Percentiles rank a stretch among this genome's conserved stretches.
Conservation (phyloP, 768 basidiomycete genomes). For the Calocybe gangraenosa region DNA sequence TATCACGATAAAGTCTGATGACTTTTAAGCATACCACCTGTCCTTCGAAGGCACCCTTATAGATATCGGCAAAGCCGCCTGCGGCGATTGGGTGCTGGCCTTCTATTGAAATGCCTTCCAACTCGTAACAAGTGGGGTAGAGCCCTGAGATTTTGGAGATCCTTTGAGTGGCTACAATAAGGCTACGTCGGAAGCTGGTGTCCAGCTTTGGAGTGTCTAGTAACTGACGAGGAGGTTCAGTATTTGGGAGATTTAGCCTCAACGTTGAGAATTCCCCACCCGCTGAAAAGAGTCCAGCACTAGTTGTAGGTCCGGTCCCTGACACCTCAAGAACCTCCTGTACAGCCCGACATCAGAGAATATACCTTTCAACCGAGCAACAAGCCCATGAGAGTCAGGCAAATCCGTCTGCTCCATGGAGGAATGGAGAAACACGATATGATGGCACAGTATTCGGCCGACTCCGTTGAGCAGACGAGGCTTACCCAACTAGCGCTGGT, state of each 20-base stretch:
- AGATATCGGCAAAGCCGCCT: slow-evolving; percentile 10
- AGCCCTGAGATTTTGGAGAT: slow-evolving; percentile 3
- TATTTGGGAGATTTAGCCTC: not conserved
- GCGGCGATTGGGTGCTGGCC: slow-evolving; percentile 4
- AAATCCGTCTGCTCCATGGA: no score
- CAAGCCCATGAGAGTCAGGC: not conserved
- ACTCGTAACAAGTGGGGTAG: slow-evolving; percentile 5
- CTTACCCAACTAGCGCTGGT: no score
- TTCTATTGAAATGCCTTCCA: slow-evolving; percentile 2
- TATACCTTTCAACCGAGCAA: not conserved
- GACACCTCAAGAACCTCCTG: not conserved
- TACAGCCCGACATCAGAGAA: not conserved
- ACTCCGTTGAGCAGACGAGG: no score
- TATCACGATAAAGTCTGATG: not conserved
- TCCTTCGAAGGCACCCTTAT: slow-evolving; percentile 3
- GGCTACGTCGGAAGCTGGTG: slow-evolving; percentile 1
- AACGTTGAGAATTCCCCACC: not conserved
- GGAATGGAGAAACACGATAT: no score
- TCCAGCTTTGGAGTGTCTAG: no score
- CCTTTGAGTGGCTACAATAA: slow-evolving; percentile 7
- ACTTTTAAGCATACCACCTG: slow-evolving; percentile 6
- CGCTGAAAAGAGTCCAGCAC: slow-evolving; percentile 7
- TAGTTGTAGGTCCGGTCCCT: not conserved
- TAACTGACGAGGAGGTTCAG: not conserved
- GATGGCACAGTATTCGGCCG: no score